phyloP scores from a whole-genome alignment of 225 moss, liverwort and hornwort genomes.

The Lunularia cruciata region DNA sequence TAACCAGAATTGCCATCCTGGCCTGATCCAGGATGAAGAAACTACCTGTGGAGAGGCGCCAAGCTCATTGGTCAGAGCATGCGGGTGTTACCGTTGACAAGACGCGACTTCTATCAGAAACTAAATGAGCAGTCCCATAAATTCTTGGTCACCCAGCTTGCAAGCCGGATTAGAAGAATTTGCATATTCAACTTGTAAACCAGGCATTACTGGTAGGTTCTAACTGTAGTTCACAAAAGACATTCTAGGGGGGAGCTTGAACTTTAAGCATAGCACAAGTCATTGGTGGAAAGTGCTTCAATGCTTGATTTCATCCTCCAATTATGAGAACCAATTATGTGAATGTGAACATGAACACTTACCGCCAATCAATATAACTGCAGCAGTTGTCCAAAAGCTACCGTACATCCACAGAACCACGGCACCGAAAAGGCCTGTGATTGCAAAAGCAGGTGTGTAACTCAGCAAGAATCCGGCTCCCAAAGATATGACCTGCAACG shows the following conservation, averaged over 20 bases:
- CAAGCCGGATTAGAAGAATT: too few relatives aligned
- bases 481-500: constrained; percentile 70
- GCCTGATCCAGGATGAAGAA: constrained; percentile 71
- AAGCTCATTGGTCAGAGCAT: neutral
- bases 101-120: neutral
- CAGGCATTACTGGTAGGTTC: too few relatives aligned
- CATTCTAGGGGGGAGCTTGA: too few relatives aligned
- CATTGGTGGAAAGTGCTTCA: too few relatives aligned
- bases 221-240: too few relatives aligned
- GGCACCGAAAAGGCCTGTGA: constrained; percentile 59
- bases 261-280: too few relatives aligned
- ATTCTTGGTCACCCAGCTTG: too few relatives aligned
- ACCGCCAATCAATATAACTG: constrained; percentile 76
- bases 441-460: constrained; percentile 62
- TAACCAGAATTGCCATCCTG: constrained; percentile 62
- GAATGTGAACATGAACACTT: constrained; percentile 21
- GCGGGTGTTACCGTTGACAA: too few relatives aligned
- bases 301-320: too few relatives aligned
- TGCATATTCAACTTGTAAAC: too few relatives aligned
- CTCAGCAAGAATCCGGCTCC: constrained; percentile 65
- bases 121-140: neutral
- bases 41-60: constrained; percentile 51
- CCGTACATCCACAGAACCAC: constrained; percentile 85
- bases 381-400: constrained; percentile 90
- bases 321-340: too few relatives aligned